Evolutionary conservation across 192 early-diverging fungal species (phyloP), one percentile per base, ranked within the genome.

Genomic region (Entophlyctis luteolus): DNA sequence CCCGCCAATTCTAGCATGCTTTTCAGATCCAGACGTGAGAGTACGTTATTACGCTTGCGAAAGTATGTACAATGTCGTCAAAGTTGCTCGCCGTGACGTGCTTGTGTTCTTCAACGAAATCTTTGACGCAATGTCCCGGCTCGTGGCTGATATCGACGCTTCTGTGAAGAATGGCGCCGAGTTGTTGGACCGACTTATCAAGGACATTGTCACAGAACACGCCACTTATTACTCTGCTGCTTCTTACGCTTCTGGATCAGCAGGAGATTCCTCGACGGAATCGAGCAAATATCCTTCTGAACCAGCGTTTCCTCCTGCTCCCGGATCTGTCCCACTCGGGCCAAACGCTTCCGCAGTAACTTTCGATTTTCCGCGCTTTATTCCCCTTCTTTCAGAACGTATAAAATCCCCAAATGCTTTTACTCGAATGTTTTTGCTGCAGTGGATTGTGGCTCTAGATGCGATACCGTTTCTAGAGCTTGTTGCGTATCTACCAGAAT

Each of bases 21-120:
- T 98, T 59, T 74, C 81, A 3, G 94, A 99, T 72, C 92, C 88
- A 55, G 98, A 99, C 72, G 86, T 87, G 29, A 82, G 91, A 14
- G 94, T 98, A 45, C 84, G 95, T 31, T 99, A 98, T 81, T 99
- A 96, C 86, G 96, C 98, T 1, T 98, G 94, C 66, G 98, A 99
- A 76, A 88, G 87, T 58, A 89, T 98, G 86, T 99, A 99, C 69
- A 99, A 99, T 73, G 94, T 99, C 52, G 89, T 89, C 23, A 99
- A 99, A 55, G 98, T 97, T 2, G 93, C 95, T 27, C 81, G 90
- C 36, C 90, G 90, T 2, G 86, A 90, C 54, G 89, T 96, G 12
- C 74, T 99, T 48, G 75, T 87, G 28, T 96, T 88, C 73, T 99
- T 99, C 48, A 98, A 98, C 67, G 93, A 94, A 36, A 87, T 99